These are phyloP conservation scores for Alloteropsis semialata DNA, from an alignment of 176 grass and related monocot species.

Conservation along the genomic window DNA sequence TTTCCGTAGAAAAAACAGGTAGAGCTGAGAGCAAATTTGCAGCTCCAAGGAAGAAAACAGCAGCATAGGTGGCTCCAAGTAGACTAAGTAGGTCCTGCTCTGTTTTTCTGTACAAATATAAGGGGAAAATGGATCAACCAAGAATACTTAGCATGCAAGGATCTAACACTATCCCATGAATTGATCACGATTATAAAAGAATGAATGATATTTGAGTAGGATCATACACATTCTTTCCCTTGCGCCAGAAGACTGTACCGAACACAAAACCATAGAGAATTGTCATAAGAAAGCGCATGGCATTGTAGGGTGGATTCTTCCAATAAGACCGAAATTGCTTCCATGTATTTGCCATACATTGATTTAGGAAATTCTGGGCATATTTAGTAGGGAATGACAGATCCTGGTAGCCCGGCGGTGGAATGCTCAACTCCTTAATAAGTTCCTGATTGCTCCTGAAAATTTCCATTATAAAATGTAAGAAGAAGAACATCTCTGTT, in stretches of 20 bases:
- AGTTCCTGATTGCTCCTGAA: constrained; percentile 52
- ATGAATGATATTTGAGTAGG: not conserved
- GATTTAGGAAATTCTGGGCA: constrained; percentile 58
- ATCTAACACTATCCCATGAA: constrained; percentile 1
- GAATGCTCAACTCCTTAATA: constrained; percentile 75
- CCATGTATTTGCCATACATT: constrained; percentile 79
- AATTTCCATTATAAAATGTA: constrained; percentile 11
- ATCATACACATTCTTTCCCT: constrained; percentile 65
- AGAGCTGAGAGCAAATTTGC: constrained; percentile 54
- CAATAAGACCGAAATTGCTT: constrained; percentile 84
- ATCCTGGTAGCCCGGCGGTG: constrained; percentile 52
- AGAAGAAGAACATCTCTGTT: not conserved
- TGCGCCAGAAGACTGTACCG: constrained; percentile 82
- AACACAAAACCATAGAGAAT: constrained; percentile 54
- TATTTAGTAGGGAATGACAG: constrained; percentile 80
- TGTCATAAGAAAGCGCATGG: constrained; percentile 78
- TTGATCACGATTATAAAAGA: not conserved
- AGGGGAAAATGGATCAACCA: constrained; percentile 4
- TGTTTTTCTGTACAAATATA: constrained; percentile 41
- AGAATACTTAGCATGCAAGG: not conserved
- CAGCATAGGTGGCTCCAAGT: constrained; percentile 77
- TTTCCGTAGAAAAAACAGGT: constrained; percentile 67
- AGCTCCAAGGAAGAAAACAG: constrained; percentile 74
- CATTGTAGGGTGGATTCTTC: constrained; percentile 93
- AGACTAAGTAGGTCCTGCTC: constrained; percentile 54